Base-by-base conservation (phyloP, 768 basidiomycete species). In the Polyporus arcularius region DNA sequence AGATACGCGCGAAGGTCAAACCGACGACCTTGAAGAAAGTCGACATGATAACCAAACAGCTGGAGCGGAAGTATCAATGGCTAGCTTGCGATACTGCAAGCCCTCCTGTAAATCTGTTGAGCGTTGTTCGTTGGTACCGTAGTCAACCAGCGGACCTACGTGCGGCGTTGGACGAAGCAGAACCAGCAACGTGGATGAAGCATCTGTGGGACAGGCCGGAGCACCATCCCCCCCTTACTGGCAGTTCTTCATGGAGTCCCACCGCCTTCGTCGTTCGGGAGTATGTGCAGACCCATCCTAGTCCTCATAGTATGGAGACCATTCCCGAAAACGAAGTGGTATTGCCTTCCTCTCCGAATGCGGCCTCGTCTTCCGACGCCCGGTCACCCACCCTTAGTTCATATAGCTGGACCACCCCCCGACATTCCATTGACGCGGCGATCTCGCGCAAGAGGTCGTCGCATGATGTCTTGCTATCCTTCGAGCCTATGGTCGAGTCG, bases 121-220 rank as follows among this genome's bases (percentile, higher is more conserved):
- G 78, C 45, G 78, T 85, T 31, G 79, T 78, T 32, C 82, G 80
- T 18, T 92, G 90, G 90, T 83, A 85, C 64, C 70, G 75, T n/a
- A 71, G 73, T 32, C 84, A 84, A 57, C 80, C 82, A 32, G 65
- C 72, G 9, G 66, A 76, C n/a, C 72, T 81, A 9, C 82, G 76
- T 59, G 71, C 76, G n/a, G 76, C 81, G 30, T 69, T 92, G 28
- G 88, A 88, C 56, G 79, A 80, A 54, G 80, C 82, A 0, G 90
- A 92, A 67, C 88, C 90, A 7, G 77, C 88, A 48, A 84, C 85
- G 7, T 92, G 90, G 90, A 73, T 91, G 31, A 88, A 84, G 66
- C 87, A 90, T 58, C 68, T 81, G 63, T 75, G 84, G 50, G 82
- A 86, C 49, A 84, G 77, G 61, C 46, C 26, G 21, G 46, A 48